A percentile compares a stretch with the other conserved stretches of the same genome.
phyloP scores from a whole-genome alignment of 768 basidiomycete species.

The Cystobasidiopsis lactophilus region DNA sequence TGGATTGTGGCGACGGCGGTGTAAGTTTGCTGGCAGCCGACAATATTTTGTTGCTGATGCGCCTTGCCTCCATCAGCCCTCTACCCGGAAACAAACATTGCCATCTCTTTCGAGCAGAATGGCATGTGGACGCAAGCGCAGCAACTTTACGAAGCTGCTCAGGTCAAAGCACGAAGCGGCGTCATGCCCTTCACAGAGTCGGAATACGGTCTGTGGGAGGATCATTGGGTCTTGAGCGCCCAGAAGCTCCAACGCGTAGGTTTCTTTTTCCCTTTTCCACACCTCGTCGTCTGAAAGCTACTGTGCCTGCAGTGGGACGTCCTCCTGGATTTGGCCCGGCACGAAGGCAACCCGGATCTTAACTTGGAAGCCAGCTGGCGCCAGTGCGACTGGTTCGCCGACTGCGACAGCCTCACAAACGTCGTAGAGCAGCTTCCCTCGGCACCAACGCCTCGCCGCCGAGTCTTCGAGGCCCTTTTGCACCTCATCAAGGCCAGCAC shows the following conservation, averaged over 20 bases:
- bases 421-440: constrained; percentile 58
- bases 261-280: neutral
- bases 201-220: constrained; percentile 96
- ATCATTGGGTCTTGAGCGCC: constrained; percentile 89
- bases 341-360: constrained; percentile 74
- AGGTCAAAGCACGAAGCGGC: constrained; percentile 58
- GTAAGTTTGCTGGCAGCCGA: neutral
- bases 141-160: constrained; percentile 67
- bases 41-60: neutral
- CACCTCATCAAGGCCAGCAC: constrained; percentile 66
- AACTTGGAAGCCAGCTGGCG: constrained; percentile 91
- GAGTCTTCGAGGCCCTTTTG: constrained; percentile 91
- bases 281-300: neutral
- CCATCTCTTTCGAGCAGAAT: constrained; percentile 75
- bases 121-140: constrained; percentile 93
- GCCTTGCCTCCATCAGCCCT: constrained; percentile 30
- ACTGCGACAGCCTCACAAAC: constrained; percentile 48
- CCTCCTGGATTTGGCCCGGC: constrained; percentile 67
- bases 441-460: constrained; percentile 75
- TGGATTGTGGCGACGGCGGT: constrained; percentile 73
- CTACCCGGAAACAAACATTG: constrained; percentile 72
- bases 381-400: constrained; percentile 59
- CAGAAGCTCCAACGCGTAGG: constrained; percentile 62
- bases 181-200: constrained; percentile 73
- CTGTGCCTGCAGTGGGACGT: constrained; percentile 52